These are phyloP conservation scores for Boletus subparvulus DNA, from an alignment of 768 basidiomycete genomes.

Conservation along the genomic window DNA sequence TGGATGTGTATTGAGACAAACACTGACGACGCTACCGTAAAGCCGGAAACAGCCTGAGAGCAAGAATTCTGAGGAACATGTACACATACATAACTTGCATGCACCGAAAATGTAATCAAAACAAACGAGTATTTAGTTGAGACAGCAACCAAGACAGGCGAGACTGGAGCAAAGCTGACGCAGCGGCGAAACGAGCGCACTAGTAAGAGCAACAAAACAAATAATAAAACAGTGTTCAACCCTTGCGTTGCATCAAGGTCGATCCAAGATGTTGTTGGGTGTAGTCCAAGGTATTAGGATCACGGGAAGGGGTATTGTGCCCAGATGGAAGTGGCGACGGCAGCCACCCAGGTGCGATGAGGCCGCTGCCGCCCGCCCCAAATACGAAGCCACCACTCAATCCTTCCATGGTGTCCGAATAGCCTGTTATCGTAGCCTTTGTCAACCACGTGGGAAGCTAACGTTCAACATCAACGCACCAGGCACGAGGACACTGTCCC, in stretches of 20 bases:
- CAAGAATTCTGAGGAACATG: background rate
- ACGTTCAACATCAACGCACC: slow-evolving; percentile 45
- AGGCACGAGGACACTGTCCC: slow-evolving; percentile 86
- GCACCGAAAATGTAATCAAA: slow-evolving; percentile 15
- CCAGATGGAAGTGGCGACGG: slow-evolving; percentile 62
- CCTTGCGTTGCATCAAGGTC: slow-evolving; percentile 27
- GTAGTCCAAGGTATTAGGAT: slow-evolving; percentile 26
- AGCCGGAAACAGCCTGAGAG: background rate
- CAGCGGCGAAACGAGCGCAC: slow-evolving; percentile 1
- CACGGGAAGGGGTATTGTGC: slow-evolving; percentile 40
- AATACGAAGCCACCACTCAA: slow-evolving; percentile 85
- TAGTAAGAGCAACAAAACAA: slow-evolving; percentile 6
- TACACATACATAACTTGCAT: slow-evolving; percentile 20
- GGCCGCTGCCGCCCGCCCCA: slow-evolving; percentile 77
- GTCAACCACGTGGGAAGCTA: slow-evolving; percentile 1
- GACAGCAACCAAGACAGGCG: slow-evolving; percentile 3
- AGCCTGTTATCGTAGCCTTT: slow-evolving; percentile 48
- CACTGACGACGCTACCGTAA: background rate
- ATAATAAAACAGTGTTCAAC: slow-evolving; percentile 10
- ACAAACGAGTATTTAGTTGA: background rate
- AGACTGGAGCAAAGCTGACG: background rate
- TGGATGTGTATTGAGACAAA: too few relatives aligned
- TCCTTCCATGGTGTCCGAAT: slow-evolving; percentile 77
- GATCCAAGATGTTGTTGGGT: slow-evolving; percentile 26
- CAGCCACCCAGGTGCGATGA: slow-evolving; percentile 73